Base-by-base conservation (phyloP, 345 rosid species). In the Fremontodendron californicum region DNA sequence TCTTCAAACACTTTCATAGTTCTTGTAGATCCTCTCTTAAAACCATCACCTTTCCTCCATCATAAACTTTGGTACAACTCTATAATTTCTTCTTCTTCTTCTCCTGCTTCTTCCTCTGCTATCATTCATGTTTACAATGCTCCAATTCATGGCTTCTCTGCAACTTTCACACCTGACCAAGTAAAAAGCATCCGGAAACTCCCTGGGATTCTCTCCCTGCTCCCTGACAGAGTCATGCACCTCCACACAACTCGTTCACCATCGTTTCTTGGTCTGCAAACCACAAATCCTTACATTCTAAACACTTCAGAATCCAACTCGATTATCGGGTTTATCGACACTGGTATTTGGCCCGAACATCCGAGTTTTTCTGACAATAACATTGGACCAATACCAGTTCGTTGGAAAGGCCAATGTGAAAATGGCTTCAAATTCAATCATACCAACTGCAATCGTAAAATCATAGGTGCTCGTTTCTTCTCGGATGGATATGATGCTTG, bases 231-330 rank as follows among this genome's bases (percentile, higher is more conserved):
- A 21, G 71, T 61, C 57, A 37, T 57, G 16, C 57, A 70, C 7
- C 77, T 61, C 42, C 83, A 80, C 75, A 80, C 79, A 9, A 80
- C 83, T 10, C 73, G 76, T 13, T 46, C 83, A 51, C 83, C 83
- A 3, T 43, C 78, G 23, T 80, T 80, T 33, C 73, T 80, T 16
- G 79, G 83, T 3, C 79, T 76, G 18, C 35, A 61, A 43, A 27
- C 6, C 15, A 8, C 49, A 0, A 19, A 39, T 74, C 37, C 39
- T 42, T 16, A n/a, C 16, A 13, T 25, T 8, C 3, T n/a, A 2
- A 35, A 70, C 25, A 40, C 75, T 23, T 31, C 51, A 23, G 37
- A 63, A 71, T 49, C 31, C 33, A 21, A 55, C 33, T 51, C 76
- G 1, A 55, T 79, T n/a, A 67, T 74, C 37, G 82, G 82, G 12